Percentiles rank a stretch among this genome's conserved stretches.
Evolutionary conservation across 176 grass and related monocot species (phyloP).

Genomic region (Typha latifolia): DNA sequence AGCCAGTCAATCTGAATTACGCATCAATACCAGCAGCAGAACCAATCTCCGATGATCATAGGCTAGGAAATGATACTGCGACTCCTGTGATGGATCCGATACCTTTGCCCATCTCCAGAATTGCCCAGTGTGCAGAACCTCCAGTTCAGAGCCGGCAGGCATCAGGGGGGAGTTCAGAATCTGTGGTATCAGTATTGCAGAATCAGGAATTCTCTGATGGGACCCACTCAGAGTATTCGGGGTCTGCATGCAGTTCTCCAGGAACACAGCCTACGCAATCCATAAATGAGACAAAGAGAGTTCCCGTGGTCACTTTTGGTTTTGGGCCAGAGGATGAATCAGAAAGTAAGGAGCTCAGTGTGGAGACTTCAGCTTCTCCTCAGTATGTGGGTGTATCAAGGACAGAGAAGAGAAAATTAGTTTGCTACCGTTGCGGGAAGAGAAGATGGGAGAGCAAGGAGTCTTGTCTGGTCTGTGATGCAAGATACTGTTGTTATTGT

Average conservation of each 20-base stretch:
- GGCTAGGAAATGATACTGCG: constrained; percentile 17
- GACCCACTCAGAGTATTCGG: constrained; percentile 33
- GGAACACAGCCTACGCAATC: constrained; percentile 13
- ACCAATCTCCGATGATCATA: constrained; percentile 21
- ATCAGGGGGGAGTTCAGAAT: constrained; percentile 21
- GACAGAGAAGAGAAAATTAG: constrained; percentile 30
- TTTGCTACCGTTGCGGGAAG: constrained; percentile 69
- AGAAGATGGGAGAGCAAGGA: constrained; percentile 92
- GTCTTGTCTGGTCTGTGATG: constrained; percentile 67
- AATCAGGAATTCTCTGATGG: constrained; percentile 1
- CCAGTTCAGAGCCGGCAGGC: constrained; percentile 1
- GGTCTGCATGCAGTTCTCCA: constrained; percentile 34
- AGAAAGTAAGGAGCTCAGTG: constrained; percentile 46
- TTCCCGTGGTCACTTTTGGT: constrained; percentile 60
- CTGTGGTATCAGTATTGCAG: constrained; percentile 11
- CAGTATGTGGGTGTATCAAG: constrained; percentile 46
- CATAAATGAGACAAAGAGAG: constrained; percentile 26
- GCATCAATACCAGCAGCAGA: constrained; percentile 57
- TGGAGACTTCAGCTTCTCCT: constrained; percentile 11
- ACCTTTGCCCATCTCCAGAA: constrained; percentile 62
- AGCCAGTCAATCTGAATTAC: constrained; percentile 46
- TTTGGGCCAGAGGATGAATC: constrained; percentile 25
- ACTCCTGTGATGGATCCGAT: constrained; percentile 54
- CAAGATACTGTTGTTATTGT: constrained; percentile 63
- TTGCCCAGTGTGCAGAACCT: constrained; percentile 29